Base-by-base conservation (phyloP, 2,329 filamentous ascomycete genomes). In the Sporothrix humicola region DNA sequence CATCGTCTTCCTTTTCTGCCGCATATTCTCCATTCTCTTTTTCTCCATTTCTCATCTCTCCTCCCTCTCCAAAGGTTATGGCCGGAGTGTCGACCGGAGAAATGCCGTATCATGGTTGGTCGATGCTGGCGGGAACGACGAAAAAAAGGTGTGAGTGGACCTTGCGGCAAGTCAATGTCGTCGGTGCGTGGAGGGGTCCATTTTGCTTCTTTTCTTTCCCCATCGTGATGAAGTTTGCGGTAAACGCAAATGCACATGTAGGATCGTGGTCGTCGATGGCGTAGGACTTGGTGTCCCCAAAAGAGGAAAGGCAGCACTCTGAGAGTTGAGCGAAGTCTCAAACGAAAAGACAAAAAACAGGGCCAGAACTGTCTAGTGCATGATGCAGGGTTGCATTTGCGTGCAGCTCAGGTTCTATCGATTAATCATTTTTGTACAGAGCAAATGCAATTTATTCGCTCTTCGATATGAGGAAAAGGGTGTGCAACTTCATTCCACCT, bases 251-350 rank as follows among this genome's bases (percentile, higher is more conserved):
- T 3, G 31, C 31, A 37, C 31, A 37, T 37, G 9, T 17, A 59
- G 56, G 26, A 44, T 10, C 31, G 31, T 63, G 61, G 23, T 42
- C 44, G 61, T 48, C 42, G 61, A 48, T 46, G 37, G 59, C 37
- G 59, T 65, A 42, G 31, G 58, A 42, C 37, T 44, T 46, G 59
- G 52, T 56, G 52, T 42, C 59, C 37, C 44, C n/a, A n/a, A 65
- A 65, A 46, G 17, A 37, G 37, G 17, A 23, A 65, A 20, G 56
- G 56, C 56, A 59, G 56, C 56, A 26, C 23, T 31, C 10, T 37
- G 26, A 37, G 48, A 50, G 23, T 26, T 26, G 23, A 26, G 23
- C 1, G 23, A 50, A 50, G 17, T 50, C 12, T 50, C 48, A 26
- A 26, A 56, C 9, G 23, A 56, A 23, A 56, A 26, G 6, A 46